These are phyloP conservation scores for Limtongia smithiae DNA, from an alignment of 805 yeast genomes.

Conservation along the genomic window DNA sequence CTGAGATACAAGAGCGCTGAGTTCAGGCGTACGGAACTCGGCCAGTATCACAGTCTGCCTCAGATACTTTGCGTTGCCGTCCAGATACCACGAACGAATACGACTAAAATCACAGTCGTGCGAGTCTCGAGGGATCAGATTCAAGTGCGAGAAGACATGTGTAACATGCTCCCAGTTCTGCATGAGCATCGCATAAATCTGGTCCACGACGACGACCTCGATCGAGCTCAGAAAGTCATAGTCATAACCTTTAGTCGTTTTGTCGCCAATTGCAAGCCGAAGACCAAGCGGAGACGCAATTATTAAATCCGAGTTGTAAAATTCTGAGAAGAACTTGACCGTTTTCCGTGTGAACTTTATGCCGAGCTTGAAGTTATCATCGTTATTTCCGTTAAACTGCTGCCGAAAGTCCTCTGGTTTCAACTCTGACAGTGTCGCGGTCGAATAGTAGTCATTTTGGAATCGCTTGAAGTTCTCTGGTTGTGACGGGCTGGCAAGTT, in stretches of 20 bases:
- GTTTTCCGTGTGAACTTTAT: constrained; percentile 85
- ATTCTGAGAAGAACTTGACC: constrained; percentile 75
- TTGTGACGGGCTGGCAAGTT: constrained; percentile 64
- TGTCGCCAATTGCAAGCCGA: constrained; percentile 69
- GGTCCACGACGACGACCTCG: constrained; percentile 76
- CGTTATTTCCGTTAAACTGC: constrained; percentile 80
- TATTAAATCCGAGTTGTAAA: constrained; percentile 79
- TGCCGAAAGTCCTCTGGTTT: constrained; percentile 84
- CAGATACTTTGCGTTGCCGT: constrained; percentile 67
- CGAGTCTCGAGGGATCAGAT: constrained; percentile 71
- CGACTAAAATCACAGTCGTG: constrained; percentile 87
- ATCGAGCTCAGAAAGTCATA: constrained; percentile 84
- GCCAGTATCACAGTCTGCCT: constrained; percentile 77
- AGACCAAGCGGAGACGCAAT: constrained; percentile 91
- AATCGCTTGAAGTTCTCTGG: constrained; percentile 80
- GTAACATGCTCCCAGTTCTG: constrained; percentile 88
- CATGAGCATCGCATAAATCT: constrained; percentile 79
- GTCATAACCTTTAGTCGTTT: constrained; percentile 53
- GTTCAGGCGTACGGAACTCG: constrained; percentile 76
- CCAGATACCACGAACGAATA: constrained; percentile 87
- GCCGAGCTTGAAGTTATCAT: constrained; percentile 91
- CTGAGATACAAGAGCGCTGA: constrained; percentile 54
- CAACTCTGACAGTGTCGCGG: constrained; percentile 45
- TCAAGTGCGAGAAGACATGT: constrained; percentile 63
- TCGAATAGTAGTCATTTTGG: constrained; percentile 60